Evolutionary conservation across 495 filamentous ascomycete species (phyloP).

Genomic region (Sphaerosporella brunnea): DNA sequence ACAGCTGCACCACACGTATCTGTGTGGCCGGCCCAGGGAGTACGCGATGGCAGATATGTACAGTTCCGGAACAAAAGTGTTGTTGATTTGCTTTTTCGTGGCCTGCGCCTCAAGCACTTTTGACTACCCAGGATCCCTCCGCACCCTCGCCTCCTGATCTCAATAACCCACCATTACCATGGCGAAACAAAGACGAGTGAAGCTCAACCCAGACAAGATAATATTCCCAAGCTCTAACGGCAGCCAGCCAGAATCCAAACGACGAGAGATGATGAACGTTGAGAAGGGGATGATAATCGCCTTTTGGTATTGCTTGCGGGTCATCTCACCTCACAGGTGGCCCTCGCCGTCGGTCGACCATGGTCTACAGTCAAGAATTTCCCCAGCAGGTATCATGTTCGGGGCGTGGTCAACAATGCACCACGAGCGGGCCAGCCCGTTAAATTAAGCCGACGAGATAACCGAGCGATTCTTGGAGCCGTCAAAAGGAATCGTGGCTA

Average conservation of each 20-base stretch:
- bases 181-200: no score
- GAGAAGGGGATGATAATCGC: not conserved
- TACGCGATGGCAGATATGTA: no score
- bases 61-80: no score
- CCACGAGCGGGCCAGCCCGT: not conserved
- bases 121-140: no score
- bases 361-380: not conserved
- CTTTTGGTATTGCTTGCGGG: not conserved
- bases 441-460: not conserved
- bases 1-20: no score
- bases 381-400: not conserved
- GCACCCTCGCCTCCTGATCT: no score
- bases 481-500: not conserved
- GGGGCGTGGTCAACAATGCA: not conserved
- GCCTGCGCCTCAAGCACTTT: no score
- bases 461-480: not conserved
- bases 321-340: not conserved
- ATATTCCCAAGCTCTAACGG: no score
- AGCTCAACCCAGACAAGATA: no score
- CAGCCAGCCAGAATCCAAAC: not conserved
- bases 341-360: not conserved
- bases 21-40: no score
- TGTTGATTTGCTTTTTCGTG: no score
- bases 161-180: no score
- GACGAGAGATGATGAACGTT: not conserved